These are phyloP conservation scores for Hypoxylon subgilvum DNA, from an alignment of 495 filamentous ascomycete species.

Conservation along the genomic window DNA sequence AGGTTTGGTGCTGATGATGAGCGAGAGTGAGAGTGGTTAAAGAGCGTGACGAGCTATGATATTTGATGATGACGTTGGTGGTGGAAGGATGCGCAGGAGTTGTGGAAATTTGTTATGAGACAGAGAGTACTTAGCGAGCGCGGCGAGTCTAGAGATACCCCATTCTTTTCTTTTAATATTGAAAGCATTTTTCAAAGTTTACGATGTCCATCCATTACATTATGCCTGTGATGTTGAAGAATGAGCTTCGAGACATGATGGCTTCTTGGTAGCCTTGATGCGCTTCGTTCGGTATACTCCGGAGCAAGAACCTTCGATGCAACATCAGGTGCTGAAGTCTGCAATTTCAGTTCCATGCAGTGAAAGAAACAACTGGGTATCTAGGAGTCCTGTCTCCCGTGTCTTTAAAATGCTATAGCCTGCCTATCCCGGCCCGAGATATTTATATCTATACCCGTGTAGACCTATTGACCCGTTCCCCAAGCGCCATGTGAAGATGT, in stretches of 20 bases:
- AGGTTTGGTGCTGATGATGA: constrained; percentile 7
- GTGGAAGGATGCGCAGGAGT: neutral
- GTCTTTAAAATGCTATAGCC: constrained; percentile 8
- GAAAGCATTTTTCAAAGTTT: constrained; percentile 23
- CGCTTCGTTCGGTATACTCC: no score
- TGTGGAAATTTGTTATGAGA: constrained; percentile 30
- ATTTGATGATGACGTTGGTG: constrained; percentile 18
- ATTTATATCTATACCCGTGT: constrained; percentile 9
- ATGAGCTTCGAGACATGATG: no score
- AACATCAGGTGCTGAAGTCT: no score
- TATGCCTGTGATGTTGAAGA: neutral
- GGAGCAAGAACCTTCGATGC: no score
- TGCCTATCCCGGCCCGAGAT: constrained; percentile 1
- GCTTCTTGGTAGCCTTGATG: no score
- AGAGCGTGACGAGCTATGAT: constrained; percentile 19
- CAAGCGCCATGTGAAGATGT: constrained; percentile 12
- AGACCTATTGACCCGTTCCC: neutral
- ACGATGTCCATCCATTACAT: neutral
- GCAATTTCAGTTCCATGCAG: neutral
- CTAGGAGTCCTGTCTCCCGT: no score
- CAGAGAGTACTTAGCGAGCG: constrained; percentile 24
- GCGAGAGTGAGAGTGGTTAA: constrained; percentile 16
- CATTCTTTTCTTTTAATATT: constrained; percentile 34
- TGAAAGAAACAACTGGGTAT: no score
- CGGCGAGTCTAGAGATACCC: constrained; percentile 41